Conservation (phyloP, 1,284 basidiomycete genomes). For the Pseudomicrostroma phylloplanum region DNA sequence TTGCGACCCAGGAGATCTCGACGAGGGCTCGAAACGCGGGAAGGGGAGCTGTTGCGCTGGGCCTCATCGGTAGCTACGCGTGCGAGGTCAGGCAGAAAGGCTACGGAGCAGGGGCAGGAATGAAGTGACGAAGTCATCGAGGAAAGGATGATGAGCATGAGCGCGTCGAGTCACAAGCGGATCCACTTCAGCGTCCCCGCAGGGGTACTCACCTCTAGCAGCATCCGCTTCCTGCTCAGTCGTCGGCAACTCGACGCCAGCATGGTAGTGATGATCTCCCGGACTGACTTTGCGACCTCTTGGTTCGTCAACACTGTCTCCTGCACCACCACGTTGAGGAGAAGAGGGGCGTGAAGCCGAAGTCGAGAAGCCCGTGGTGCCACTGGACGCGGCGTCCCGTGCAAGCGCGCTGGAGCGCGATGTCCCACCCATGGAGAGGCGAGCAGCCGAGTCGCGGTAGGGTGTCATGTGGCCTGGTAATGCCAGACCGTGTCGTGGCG, state of each 20-base stretch:
- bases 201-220: constrained; percentile 5
- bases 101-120: constrained; percentile 29
- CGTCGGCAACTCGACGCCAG: constrained; percentile 33
- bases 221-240: constrained; percentile 4
- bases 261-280: constrained; percentile 3
- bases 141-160: not conserved
- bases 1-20: constrained; percentile 18
- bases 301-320: not conserved
- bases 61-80: constrained; percentile 4
- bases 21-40: constrained; percentile 21
- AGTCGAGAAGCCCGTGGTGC: constrained; percentile 33
- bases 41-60: constrained; percentile 11
- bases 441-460: constrained; percentile 39
- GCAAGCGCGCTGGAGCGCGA: constrained; percentile 43
- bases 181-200: constrained; percentile 4
- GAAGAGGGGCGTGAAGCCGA: constrained; percentile 21
- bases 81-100: constrained; percentile 4
- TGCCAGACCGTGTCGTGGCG: constrained; percentile 32
- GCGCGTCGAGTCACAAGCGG: constrained; percentile 8
- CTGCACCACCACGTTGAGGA: not conserved
- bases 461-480: constrained; percentile 39
- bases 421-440: constrained; percentile 32
- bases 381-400: constrained; percentile 36
- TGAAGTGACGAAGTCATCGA: constrained; percentile 26
- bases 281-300: not conserved